phyloP scores from a whole-genome alignment of 116 monocot species.

The Cymodocea nodosa region DNA sequence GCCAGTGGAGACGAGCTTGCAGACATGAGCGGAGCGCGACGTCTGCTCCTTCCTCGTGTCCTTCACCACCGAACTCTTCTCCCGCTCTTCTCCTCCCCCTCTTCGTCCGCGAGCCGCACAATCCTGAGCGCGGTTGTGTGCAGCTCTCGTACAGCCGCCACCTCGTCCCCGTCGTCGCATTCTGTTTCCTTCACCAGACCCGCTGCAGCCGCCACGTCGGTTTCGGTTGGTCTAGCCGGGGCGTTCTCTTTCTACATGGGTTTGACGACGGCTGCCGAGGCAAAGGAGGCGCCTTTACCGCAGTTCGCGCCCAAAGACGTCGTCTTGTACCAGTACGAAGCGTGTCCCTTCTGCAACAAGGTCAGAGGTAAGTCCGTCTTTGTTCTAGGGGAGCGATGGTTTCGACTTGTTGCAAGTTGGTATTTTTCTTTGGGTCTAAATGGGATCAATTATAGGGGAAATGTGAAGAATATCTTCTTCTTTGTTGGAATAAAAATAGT shows the following conservation, averaged over 20 bases:
- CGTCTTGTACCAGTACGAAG: constrained; percentile 88
- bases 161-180: not conserved
- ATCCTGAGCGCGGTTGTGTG: not conserved
- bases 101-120: constrained; percentile 4
- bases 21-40: constrained; percentile 2
- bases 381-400: not conserved
- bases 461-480: no score
- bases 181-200: not conserved
- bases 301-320: constrained; percentile 49
- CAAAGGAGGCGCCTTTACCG: constrained; percentile 38
- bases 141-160: not conserved
- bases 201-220: constrained; percentile 3
- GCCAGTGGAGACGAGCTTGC: not conserved
- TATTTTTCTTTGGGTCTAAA: not conserved
- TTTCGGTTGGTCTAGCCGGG: constrained; percentile 43
- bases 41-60: not conserved
- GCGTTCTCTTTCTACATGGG: constrained; percentile 52
- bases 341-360: constrained; percentile 98
- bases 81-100: constrained; percentile 2
- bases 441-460: no score
- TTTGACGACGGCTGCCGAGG: constrained; percentile 38
- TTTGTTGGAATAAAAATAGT: no score
- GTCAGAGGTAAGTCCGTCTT: constrained; percentile 60
- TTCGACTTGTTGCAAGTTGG: not conserved
- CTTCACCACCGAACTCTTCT: constrained; percentile 4